Percentiles rank a stretch among this genome's conserved stretches.
These are phyloP conservation scores for Lathyrus aphaca DNA, from an alignment of 306 rosid species.

Conservation along the genomic window DNA sequence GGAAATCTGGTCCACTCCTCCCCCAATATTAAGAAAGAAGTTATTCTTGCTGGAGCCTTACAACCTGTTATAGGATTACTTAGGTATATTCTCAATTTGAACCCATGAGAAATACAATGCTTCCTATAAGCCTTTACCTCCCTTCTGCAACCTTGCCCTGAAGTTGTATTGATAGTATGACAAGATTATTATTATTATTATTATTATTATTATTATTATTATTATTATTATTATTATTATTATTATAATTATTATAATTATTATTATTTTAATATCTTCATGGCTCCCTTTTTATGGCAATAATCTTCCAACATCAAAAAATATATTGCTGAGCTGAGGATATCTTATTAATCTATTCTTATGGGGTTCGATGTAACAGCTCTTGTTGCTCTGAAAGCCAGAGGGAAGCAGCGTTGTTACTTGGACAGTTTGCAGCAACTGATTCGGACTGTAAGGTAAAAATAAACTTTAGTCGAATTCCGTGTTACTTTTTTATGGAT, in stretches of 20 bases:
- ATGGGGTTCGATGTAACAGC: constrained; percentile 49
- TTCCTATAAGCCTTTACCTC: not conserved
- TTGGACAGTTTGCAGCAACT: constrained; percentile 98
- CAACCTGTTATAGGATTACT: constrained; percentile 98
- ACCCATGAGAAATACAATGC: constrained; percentile 12
- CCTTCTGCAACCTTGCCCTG: not conserved
- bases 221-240: not conserved
- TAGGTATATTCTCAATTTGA: constrained; percentile 54
- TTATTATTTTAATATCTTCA: not conserved
- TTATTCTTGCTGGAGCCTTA: constrained; percentile 95
- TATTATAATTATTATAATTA: not conserved
- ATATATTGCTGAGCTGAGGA: not conserved
- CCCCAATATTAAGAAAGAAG: constrained; percentile 94
- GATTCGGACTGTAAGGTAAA: constrained; percentile 97
- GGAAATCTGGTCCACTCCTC: constrained; percentile 99
- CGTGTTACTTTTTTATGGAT: constrained; percentile 10
- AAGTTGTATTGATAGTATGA: constrained; percentile 24
- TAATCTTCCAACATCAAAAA: constrained; percentile 10
- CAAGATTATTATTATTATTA: not conserved
- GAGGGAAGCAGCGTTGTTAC: constrained; percentile 95
- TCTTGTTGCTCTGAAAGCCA: constrained; percentile 97
- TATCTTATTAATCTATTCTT: constrained; percentile 31
- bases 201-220: not conserved
- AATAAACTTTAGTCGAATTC: constrained; percentile 21
- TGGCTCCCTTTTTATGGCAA: constrained; percentile 5